Evolutionary conservation across 2,329 filamentous ascomycete genomes (phyloP).

Genomic region (Cercospora janseana): DNA sequence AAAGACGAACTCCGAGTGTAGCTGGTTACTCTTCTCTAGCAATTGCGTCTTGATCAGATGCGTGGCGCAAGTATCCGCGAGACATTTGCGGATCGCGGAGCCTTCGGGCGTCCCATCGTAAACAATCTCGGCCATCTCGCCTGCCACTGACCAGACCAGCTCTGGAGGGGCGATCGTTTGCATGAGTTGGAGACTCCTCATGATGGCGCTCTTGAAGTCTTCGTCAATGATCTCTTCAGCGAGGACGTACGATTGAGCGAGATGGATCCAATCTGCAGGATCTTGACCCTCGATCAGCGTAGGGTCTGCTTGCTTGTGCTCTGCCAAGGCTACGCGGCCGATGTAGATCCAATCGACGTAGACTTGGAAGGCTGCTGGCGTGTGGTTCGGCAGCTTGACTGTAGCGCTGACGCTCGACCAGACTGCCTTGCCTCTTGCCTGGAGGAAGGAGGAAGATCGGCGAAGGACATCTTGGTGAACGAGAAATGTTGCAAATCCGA

Average conservation of each 20-base stretch:
- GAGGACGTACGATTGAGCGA: not conserved
- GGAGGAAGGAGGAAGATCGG: too few relatives aligned
- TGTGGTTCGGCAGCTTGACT: too few relatives aligned
- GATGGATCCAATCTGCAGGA: not conserved
- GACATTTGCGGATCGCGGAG: not conserved
- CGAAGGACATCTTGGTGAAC: too few relatives aligned
- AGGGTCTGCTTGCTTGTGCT: too few relatives aligned
- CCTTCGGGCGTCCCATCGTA: not conserved
- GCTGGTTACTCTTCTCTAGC: not conserved
- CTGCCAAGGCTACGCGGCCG: too few relatives aligned
- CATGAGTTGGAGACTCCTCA: not conserved
- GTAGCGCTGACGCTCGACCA: too few relatives aligned
- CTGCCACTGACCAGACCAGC: not conserved
- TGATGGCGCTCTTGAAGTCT: not conserved
- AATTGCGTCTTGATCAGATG: not conserved
- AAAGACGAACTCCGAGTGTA: not conserved
- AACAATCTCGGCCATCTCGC: not conserved
- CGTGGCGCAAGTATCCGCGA: not conserved
- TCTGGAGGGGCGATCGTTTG: not conserved
- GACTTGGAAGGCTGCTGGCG: too few relatives aligned
- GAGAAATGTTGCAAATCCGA: too few relatives aligned
- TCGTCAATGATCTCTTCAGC: conserved; percentile 3
- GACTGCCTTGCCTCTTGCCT: too few relatives aligned
- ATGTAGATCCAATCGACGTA: too few relatives aligned
- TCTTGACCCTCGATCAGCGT: too few relatives aligned